Evolutionary conservation across 2,329 filamentous ascomycete species (phyloP).

Genomic region (Stachybotrys chartarum): DNA sequence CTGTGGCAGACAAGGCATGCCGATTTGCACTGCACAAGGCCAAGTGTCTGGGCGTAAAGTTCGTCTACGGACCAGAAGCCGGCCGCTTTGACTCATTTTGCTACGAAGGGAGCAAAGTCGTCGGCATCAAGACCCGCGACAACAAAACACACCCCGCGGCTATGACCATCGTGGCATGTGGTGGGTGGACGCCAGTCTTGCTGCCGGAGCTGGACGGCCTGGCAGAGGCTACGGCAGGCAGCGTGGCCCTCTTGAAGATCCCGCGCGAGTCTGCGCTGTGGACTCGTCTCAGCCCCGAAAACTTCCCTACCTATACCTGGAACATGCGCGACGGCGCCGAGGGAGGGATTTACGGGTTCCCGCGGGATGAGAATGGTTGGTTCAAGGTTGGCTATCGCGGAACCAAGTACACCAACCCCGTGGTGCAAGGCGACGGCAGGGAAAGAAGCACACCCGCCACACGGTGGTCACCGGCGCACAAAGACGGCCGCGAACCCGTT

Average conservation of each 20-base stretch:
- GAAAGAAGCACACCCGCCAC: conserved; percentile 33
- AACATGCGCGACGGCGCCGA: conserved; percentile 10
- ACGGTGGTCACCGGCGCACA: conserved; percentile 18
- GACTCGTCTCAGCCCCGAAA: conserved; percentile 30
- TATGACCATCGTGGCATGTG: conserved; percentile 31
- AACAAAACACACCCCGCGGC: conserved; percentile 21
- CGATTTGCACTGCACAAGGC: conserved; percentile 35
- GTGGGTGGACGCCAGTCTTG: conserved; percentile 35
- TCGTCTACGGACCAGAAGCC: conserved; percentile 25
- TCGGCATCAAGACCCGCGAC: conserved; percentile 31
- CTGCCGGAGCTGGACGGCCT: conserved; percentile 31
- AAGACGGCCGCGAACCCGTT: neutral
- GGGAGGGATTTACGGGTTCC: conserved; percentile 42
- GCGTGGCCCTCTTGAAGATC: conserved; percentile 34
- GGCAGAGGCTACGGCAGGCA: conserved; percentile 40
- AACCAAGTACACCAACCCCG: conserved; percentile 41
- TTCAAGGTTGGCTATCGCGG: conserved; percentile 44
- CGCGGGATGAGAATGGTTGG: conserved; percentile 31
- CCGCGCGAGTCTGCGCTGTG: conserved; percentile 28
- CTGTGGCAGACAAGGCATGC: conserved; percentile 38
- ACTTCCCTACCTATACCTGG: conserved; percentile 36
- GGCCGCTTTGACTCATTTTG: conserved; percentile 22
- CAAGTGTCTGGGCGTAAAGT: conserved; percentile 28
- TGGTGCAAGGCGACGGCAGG: conserved; percentile 23
- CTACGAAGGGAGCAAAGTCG: conserved; percentile 14